Conservation (phyloP, 2,329 filamentous ascomycete genomes). For the Aspergillus ustus region DNA sequence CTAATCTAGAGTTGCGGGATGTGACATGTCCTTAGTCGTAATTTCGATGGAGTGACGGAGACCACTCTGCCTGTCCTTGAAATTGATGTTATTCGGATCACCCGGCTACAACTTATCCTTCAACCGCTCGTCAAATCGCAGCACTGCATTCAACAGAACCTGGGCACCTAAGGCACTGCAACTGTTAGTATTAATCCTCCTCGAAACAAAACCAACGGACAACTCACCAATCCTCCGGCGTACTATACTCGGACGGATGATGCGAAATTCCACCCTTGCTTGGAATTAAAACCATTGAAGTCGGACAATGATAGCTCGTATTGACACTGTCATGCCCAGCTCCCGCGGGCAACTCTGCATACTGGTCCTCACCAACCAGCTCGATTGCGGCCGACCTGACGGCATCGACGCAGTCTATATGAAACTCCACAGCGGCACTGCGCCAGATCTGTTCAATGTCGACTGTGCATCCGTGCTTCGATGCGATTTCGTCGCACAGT, state of each 20-base stretch:
- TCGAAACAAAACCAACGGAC: too few species aligned
- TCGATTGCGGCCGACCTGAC: background rate
- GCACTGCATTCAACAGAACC: background rate
- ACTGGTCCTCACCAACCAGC: background rate
- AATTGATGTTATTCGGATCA: too few species aligned
- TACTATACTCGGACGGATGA: background rate
- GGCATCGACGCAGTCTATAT: too few species aligned
- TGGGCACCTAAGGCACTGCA: background rate
- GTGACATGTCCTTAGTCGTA: too few species aligned
- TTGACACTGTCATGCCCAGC: background rate
- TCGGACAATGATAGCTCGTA: background rate
- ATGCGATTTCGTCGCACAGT: background rate
- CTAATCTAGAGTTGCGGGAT: too few species aligned
- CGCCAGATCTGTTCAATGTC: background rate
- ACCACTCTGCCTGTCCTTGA: too few species aligned
- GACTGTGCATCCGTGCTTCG: background rate
- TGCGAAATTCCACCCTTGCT: slow-evolving; percentile 1
- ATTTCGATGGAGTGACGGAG: too few species aligned
- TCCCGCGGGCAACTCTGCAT: background rate
- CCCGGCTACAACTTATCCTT: background rate
- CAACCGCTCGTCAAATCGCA: background rate
- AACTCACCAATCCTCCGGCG: background rate
- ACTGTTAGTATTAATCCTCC: too few species aligned
- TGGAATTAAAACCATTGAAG: background rate
- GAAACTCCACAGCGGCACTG: background rate